A percentile compares a stretch with the other conserved stretches of the same genome.
Evolutionary conservation across 108 stramenopile species (phyloP).

Genomic region (Stephanodiscus triporus): DNA sequence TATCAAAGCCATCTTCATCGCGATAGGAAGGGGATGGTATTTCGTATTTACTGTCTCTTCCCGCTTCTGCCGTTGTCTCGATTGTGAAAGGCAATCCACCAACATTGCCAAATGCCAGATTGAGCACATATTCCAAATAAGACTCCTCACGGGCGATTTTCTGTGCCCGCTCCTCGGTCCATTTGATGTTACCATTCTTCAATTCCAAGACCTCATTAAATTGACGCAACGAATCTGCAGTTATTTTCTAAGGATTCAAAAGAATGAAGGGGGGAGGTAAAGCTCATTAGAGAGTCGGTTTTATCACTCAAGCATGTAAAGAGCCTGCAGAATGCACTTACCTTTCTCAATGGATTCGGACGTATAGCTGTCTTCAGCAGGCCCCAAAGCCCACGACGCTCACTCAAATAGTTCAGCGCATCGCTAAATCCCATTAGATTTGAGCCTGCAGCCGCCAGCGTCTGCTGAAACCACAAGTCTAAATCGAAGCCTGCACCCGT

Average conservation of each 20-base stretch:
- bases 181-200: conserved; percentile 22
- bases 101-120: conserved; percentile 47
- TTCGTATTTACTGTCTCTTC: background rate
- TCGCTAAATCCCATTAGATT: conserved; percentile 56
- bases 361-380: conserved; percentile 63
- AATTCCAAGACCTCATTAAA: conserved; percentile 50
- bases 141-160: conserved; percentile 46
- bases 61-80: background rate
- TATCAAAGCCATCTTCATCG: conserved; percentile 10
- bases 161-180: conserved; percentile 28
- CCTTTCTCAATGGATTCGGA: conserved; percentile 55
- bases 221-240: conserved; percentile 50
- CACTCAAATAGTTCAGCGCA: conserved; percentile 64
- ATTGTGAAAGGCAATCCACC: background rate
- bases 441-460: conserved; percentile 45
- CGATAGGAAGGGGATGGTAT: background rate
- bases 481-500: conserved; percentile 66
- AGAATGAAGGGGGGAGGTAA: background rate
- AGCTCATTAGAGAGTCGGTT: background rate
- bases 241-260: conserved; percentile 10
- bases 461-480: conserved; percentile 65
- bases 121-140: conserved; percentile 61
- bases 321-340: background rate
- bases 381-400: conserved; percentile 76
- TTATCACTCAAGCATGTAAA: background rate